Conservation (phyloP, 2,329 filamentous ascomycete species). For the Verticillium albo-atrum region DNA sequence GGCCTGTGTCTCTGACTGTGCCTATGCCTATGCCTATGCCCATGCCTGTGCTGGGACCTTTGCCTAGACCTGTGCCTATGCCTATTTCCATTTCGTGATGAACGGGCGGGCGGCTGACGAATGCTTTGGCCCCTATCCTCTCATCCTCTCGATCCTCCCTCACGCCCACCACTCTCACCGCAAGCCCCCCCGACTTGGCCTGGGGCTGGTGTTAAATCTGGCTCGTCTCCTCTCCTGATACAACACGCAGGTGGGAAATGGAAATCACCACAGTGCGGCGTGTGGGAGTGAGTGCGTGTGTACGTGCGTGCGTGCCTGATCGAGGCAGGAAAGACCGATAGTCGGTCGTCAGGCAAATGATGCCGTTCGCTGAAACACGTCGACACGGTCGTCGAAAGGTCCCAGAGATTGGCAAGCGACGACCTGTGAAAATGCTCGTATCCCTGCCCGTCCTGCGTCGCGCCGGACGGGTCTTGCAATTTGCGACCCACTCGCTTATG, state of each 20-base stretch:
- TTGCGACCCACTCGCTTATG: constrained; percentile 20
- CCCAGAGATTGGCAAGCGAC: background rate
- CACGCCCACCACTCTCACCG: background rate
- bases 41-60: no score
- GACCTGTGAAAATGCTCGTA: constrained; percentile 1
- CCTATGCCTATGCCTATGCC: background rate
- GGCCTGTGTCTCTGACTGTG: no score
- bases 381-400: background rate
- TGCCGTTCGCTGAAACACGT: background rate
- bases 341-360: background rate
- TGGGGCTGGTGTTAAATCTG: background rate
- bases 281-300: no score
- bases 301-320: background rate
- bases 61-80: no score
- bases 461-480: constrained; percentile 10
- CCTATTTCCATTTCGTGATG: background rate
- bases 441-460: constrained; percentile 1
- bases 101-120: background rate
- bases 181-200: background rate
- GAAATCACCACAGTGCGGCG: background rate
- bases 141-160: background rate
- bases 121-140: background rate
- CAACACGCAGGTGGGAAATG: background rate
- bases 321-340: background rate
- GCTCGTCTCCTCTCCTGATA: background rate